Percentiles rank a stretch among this genome's conserved stretches.
Conservation (phyloP, 306 rosid genomes). For the Gastrolobium bilobum region DNA sequence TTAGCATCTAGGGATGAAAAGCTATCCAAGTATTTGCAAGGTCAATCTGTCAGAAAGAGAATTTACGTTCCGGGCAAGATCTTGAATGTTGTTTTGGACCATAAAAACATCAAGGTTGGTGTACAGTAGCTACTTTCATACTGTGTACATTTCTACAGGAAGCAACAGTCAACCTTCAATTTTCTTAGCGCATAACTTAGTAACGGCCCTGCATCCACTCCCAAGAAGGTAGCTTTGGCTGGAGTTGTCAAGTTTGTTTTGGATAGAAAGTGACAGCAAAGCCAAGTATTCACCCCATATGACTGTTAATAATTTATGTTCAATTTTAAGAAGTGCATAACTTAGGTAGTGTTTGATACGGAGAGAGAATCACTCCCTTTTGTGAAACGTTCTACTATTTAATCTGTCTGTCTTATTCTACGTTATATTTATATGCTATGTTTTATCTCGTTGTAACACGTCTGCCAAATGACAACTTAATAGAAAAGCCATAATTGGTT, state of each 20-base stretch:
- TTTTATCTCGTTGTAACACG: too few species aligned
- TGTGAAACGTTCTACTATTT: too few species aligned
- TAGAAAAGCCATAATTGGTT: not conserved
- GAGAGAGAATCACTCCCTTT: too few species aligned
- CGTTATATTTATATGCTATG: too few species aligned
- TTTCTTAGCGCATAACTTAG: conserved; percentile 35
- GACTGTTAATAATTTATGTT: not conserved
- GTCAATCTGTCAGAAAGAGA: conserved; percentile 72
- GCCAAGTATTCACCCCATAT: conserved; percentile 1
- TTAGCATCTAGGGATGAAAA: conserved; percentile 81
- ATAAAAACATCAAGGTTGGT: conserved; percentile 66
- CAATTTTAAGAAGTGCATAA: conserved; percentile 10
- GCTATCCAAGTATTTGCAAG: conserved; percentile 74
- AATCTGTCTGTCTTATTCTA: too few species aligned
- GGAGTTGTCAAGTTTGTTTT: conserved; percentile 5
- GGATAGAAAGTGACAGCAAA: conserved; percentile 15
- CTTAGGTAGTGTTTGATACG: too few species aligned
- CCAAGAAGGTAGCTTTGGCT: conserved; percentile 14
- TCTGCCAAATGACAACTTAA: not conserved
- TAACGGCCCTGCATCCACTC: conserved; percentile 18
- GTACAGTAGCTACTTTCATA: conserved; percentile 45
- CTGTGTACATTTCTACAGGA: conserved; percentile 22
- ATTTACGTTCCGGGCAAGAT: conserved; percentile 92
- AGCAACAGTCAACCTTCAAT: conserved; percentile 35
- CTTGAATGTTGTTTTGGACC: conserved; percentile 87